These are phyloP conservation scores for Panicum virgatum DNA, from an alignment of 202 grass and related monocot species.

Conservation along the genomic window DNA sequence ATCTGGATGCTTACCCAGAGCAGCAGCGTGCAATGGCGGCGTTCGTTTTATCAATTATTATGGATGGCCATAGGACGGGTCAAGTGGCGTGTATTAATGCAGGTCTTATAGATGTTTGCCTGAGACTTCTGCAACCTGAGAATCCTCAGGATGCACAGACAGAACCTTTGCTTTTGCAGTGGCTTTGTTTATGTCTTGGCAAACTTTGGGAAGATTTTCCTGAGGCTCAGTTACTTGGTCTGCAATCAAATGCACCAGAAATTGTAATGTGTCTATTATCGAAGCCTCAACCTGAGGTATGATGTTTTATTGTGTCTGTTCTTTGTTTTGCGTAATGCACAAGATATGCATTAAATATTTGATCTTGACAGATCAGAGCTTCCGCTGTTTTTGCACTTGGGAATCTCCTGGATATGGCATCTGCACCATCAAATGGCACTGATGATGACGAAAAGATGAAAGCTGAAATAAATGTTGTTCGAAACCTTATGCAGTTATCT, in stretches of 20 bases:
- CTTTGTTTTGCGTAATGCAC: conserved; percentile 22
- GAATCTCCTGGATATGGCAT: conserved; percentile 78
- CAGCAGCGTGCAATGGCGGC: conserved; percentile 97
- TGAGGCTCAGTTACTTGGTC: too few relatives aligned
- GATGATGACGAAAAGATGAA: conserved; percentile 82
- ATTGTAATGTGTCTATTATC: conserved; percentile 60
- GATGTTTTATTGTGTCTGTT: conserved; percentile 2
- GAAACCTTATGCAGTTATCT: conserved; percentile 72
- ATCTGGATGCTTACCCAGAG: conserved; percentile 88
- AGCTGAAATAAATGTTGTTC: conserved; percentile 78
- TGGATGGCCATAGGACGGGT: conserved; percentile 82
- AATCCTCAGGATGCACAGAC: conserved; percentile 62
- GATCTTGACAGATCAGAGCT: conserved; percentile 84
- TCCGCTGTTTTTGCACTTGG: conserved; percentile 95
- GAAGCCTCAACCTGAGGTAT: conserved; percentile 92
- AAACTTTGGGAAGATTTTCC: too few relatives aligned
- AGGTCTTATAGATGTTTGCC: conserved; percentile 84
- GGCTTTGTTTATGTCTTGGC: too few relatives aligned
- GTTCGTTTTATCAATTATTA: conserved; percentile 91
- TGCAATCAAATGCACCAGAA: conserved; percentile 63
- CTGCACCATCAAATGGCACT: conserved; percentile 50
- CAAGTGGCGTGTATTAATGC: conserved; percentile 84
- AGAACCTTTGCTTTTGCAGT: conserved; percentile 90
- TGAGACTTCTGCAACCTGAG: conserved; percentile 73
- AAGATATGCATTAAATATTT: conserved; percentile 37